These are phyloP conservation scores for Celoporthe dispersa DNA, from an alignment of 2,329 filamentous ascomycete genomes.

Conservation along the genomic window DNA sequence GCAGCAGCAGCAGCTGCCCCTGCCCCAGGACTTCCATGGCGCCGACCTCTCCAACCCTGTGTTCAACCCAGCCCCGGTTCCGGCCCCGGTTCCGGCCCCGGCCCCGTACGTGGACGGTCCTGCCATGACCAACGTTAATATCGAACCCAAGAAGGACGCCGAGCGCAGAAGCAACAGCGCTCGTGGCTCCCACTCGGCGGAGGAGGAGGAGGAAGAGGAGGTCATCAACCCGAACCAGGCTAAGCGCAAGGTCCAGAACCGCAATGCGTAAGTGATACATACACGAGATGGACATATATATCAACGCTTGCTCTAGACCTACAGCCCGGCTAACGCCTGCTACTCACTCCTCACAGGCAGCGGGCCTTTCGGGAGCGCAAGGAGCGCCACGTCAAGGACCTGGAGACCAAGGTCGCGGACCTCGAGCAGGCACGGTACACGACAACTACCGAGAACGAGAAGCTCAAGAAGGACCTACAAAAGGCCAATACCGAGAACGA, in stretches of 20 bases:
- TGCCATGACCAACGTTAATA: slow-evolving; percentile 44
- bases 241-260: slow-evolving; percentile 64
- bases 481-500: slow-evolving; percentile 90
- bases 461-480: slow-evolving; percentile 81
- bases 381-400: slow-evolving; percentile 86
- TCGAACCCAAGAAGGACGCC: slow-evolving; percentile 42
- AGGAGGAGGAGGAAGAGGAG: slow-evolving; percentile 49
- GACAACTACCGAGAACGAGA: slow-evolving; percentile 82
- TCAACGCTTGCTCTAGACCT: not conserved
- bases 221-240: slow-evolving; percentile 59
- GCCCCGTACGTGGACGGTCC: slow-evolving; percentile 38
- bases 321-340: slow-evolving; percentile 16
- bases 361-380: slow-evolving; percentile 96
- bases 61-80: too few relatives aligned
- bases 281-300: not conserved
- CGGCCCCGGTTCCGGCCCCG: slow-evolving; percentile 7
- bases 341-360: slow-evolving; percentile 63
- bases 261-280: slow-evolving; percentile 58
- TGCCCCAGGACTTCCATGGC: slow-evolving; percentile 33
- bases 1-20: not conserved
- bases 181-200: slow-evolving; percentile 61
- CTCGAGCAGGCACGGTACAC: slow-evolving; percentile 76
- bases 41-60: slow-evolving; percentile 24
- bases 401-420: slow-evolving; percentile 80
- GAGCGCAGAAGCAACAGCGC: slow-evolving; percentile 39